Evolutionary conservation across 805 yeast species (phyloP), one percentile per base, ranked within the genome.

Genomic region (Starmerella sp.): DNA sequence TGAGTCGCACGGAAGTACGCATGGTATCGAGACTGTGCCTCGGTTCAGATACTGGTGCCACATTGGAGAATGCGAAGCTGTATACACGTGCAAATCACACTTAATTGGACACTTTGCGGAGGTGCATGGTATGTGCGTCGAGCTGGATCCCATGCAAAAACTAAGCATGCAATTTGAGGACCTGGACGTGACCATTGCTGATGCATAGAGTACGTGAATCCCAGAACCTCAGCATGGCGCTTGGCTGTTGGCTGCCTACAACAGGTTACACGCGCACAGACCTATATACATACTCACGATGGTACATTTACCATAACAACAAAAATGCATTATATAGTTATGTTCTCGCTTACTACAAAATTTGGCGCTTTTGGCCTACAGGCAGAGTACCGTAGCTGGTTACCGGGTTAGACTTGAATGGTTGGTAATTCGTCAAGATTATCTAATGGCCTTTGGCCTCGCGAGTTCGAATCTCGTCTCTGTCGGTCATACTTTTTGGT

Each of bases 361-460:
- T 34, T 46, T 46, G 49, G 17, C 49, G 49, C n/a, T 22, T 34
- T 46, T 46, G 49, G 49, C 49, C 49, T 31, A 46, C 8, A 22
- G 72, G 66, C 69, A 69, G 68, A 62, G 67, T 69, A 72, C 67
- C 73, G 73, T 72, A 69, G 73, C 43, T 68, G 73, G 73, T 69
- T 69, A 69, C 70, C 73, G 73, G 67, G 73, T 66, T 67, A 67
- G 73, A 69, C 73, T 69, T 70, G 73, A 69, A 69, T 68, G 29
- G 39, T 39, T 46, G 39, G 39, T 46, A 44, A 34, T 46, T 46
- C 51, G 37, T 53, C 35, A 52, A 36, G 46, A 58, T 51, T 48
- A 68, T 68, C 71, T 63, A 65, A 65, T 68, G 71, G 70, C 70
- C 68, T 65, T 57, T 64, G 68, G 69, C 70, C 70, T 67, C 72